Conservation (phyloP, 805 yeast species). For the Teunomyces panamensis region DNA sequence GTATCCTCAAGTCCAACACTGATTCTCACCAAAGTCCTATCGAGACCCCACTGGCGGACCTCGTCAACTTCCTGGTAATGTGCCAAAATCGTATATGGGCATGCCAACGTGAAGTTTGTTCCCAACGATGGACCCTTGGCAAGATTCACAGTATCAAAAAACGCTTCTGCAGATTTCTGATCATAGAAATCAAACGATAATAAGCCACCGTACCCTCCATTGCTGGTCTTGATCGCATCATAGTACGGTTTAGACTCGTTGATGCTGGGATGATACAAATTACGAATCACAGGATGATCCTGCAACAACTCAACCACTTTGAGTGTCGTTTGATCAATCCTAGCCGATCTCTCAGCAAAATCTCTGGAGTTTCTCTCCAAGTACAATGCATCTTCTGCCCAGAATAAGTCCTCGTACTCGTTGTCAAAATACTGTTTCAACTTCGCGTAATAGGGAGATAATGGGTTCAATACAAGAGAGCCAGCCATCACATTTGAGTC, state of each 20-base stretch:
- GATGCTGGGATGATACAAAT: conserved; percentile 70
- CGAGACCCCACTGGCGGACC: conserved; percentile 80
- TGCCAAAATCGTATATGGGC: conserved; percentile 86
- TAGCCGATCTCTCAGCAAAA: conserved; percentile 60
- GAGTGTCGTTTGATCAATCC: conserved; percentile 55
- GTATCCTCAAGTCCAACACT: conserved; percentile 83
- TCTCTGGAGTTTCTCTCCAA: conserved; percentile 93
- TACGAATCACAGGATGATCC: conserved; percentile 51
- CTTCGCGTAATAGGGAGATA: conserved; percentile 45
- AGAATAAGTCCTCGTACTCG: conserved; percentile 67
- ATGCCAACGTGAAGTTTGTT: conserved; percentile 82
- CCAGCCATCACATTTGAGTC: conserved; percentile 97
- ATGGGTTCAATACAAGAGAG: conserved; percentile 72
- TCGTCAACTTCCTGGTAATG: conserved; percentile 81
- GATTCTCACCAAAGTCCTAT: conserved; percentile 69
- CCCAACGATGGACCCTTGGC: conserved; percentile 93
- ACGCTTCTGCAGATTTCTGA: conserved; percentile 62
- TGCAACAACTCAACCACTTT: conserved; percentile 53
- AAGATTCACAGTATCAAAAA: conserved; percentile 65
- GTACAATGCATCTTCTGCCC: conserved; percentile 94
- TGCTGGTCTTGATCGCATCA: conserved; percentile 61
- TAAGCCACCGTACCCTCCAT: conserved; percentile 89
- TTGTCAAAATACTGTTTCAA: conserved; percentile 51
- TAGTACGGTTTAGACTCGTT: conserved; percentile 58
- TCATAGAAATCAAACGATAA: conserved; percentile 69